phyloP scores from a whole-genome alignment of 106 monocot species.

The Xerophyta viscosa region DNA sequence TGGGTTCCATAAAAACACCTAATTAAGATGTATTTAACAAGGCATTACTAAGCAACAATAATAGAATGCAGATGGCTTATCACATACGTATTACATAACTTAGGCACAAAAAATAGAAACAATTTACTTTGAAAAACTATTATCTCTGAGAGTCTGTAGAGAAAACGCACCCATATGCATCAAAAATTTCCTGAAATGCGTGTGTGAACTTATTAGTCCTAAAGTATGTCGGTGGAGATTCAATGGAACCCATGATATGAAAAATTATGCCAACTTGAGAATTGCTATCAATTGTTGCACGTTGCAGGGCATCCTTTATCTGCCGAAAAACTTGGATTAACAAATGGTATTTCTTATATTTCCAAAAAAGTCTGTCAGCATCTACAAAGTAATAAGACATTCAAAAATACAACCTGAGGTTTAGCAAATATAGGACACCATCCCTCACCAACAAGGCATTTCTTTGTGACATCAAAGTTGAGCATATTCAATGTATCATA shows the following conservation, averaged over 20 bases:
- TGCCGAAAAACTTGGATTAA: constrained; percentile 18
- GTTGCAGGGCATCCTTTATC: constrained; percentile 85
- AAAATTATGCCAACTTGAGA: constrained; percentile 98
- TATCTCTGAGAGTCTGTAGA: no score
- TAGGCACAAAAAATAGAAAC: no score
- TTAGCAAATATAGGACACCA: constrained; percentile 92
- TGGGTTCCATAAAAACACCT: no score
- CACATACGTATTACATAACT: no score
- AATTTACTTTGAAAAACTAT: no score
- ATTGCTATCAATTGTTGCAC: constrained; percentile 83
- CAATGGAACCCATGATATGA: constrained; percentile 84
- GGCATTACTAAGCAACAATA: no score
- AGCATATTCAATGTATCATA: constrained; percentile 98
- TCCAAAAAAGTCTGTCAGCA: neutral
- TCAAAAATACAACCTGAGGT: constrained; percentile 47
- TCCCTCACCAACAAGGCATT: constrained; percentile 98
- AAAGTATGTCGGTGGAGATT: constrained; percentile 93
- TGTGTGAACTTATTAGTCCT: constrained; percentile 74
- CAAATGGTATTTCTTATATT: neutral
- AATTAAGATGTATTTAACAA: no score
- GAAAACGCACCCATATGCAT: constrained; percentile 90
- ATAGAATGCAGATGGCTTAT: no score
- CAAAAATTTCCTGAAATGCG: constrained; percentile 98
- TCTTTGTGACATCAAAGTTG: constrained; percentile 97
- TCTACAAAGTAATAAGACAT: neutral